Base-by-base conservation (phyloP, 805 yeast genomes). In the Kodamaea restingae region DNA sequence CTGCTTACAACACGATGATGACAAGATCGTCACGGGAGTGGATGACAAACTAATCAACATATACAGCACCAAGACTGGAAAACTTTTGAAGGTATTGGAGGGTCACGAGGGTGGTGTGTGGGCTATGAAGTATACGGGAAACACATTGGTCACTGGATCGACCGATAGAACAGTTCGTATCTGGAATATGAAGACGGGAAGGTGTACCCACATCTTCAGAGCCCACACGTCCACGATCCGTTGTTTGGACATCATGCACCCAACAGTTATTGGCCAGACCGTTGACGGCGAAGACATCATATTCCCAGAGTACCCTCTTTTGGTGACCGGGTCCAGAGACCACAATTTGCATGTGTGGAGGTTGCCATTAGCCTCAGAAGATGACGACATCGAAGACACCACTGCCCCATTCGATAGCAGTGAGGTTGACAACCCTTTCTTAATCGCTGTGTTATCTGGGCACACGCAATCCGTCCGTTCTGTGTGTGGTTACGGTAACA, bases 71-170 rank as follows among this genome's bases (percentile, higher is more conserved):
- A 66, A 71, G 21, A 78, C 84, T 1, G 97, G 97, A 4, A 64
- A 66, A 30, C 67, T 82, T 37, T 52, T 80, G 7, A 67, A 74
- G 30, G 79, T 80, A 4, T 69, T 93, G 32, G 70, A 73, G 31
- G 97, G 96, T 6, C 98, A 93, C 56, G 95, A 84, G 39, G 98
- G 98, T 32, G 98, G 98, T 28, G 98, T 93, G 4, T 93, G 98
- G 98, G 98, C 98, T 1, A 71, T 93, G 57, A 88, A 91, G 61
- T 90, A 88, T 55, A 71, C 76, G 39, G 88, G 86, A 15, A 79
- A 81, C 51, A 87, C 88, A 7, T 70, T 93, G 32, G 95, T 91
- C 1, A 84, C 95, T 43, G 98, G 98, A 0, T 84, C 96, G 2
- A 91, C 97, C 0, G 98, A 93, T 62, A 75, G 96, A 49, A 82